Evolutionary conservation across 768 basidiomycete species (phyloP), one percentile per base, ranked within the genome.

Genomic region (Obba rivulosa): DNA sequence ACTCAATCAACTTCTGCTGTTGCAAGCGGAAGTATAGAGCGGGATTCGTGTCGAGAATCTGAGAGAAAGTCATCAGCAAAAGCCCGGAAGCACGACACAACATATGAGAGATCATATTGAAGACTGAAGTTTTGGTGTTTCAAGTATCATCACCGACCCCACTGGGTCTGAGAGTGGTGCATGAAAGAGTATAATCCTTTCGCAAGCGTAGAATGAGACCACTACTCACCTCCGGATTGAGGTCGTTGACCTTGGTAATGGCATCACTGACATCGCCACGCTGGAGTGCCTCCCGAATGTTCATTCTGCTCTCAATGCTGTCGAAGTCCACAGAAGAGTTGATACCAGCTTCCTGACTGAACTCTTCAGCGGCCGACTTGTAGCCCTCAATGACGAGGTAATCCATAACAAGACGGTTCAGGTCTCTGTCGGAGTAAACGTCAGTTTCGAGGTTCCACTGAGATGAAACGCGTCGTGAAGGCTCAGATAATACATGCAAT

Each of bases 381-480:
- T 93, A 98, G 2, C 96, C 96, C 63, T 98, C 94, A 46, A 96
- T 91, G 52, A 96, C 89, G 53, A 98, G 86, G 68, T 97, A 98
- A 64, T 99, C 92, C 84, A 96, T 93, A 39, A 99, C 83, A 20
- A 98, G 79, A 3, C 85, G 80, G 66, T 98, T 95, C 49, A 98
- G 72, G 67, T 99, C 93, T 68, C 96, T 99, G 60, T 34, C 44
- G 23, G 36, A 47, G 31, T 57, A 50, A 52, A 50, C 61, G 53
- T 51, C 34, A 46, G 49, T 47, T 48, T 41, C 65, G 52, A 18
- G 57, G 54, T 59, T 48, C 34, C 38, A 39, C 52, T 11, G 49
- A 45, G 35, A 39, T 48, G 34, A 60, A 58, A 57, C 42, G 54
- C 49, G 47, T 67, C 60, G 65, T 61, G 65, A 61, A 50, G 20